Evolutionary conservation across 352 stramenopile species (phyloP).

Genomic region (Pythium dissimile): DNA sequence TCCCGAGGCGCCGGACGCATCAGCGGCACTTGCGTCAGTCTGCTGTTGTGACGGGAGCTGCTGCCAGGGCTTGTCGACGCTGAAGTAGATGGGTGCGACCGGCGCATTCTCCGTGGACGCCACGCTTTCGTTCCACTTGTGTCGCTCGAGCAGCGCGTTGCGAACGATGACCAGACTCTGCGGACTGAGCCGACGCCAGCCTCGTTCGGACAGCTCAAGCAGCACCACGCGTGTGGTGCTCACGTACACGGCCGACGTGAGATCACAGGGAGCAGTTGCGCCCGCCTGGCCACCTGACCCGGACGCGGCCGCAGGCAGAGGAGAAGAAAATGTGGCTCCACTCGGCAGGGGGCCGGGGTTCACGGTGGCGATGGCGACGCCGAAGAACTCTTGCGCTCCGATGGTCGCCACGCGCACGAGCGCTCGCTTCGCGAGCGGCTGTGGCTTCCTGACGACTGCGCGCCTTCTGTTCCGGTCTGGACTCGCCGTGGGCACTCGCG

Average conservation of each 20-base stretch:
- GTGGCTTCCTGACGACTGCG: too few species aligned
- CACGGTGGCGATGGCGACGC: conserved; percentile 37
- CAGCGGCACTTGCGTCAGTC: background rate
- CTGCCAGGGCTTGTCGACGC: conserved; percentile 54
- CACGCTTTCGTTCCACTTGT: conserved; percentile 49
- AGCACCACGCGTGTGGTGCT: conserved; percentile 54
- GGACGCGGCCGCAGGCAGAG: too few species aligned
- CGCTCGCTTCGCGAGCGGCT: conserved; percentile 1
- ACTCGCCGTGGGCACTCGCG: background rate
- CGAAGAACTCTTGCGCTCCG: conserved; percentile 66
- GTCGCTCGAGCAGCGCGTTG: conserved; percentile 47
- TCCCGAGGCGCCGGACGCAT: background rate
- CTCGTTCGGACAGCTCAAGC: conserved; percentile 61
- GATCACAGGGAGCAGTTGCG: conserved; percentile 16
- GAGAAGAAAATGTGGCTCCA: background rate
- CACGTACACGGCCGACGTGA: conserved; percentile 52
- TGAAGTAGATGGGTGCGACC: conserved; percentile 23
- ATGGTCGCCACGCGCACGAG: conserved; percentile 71
- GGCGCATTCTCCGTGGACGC: conserved; percentile 22
- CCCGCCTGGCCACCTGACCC: background rate
- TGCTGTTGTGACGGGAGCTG: conserved; percentile 10
- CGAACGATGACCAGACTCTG: conserved; percentile 43
- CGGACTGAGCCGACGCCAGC: conserved; percentile 48
- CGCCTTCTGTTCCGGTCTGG: too few species aligned
- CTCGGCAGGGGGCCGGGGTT: conserved; percentile 15